These are phyloP conservation scores for Stephania yunnanensis DNA, from an alignment of 164 flowering plant genomes.

Conservation along the genomic window DNA sequence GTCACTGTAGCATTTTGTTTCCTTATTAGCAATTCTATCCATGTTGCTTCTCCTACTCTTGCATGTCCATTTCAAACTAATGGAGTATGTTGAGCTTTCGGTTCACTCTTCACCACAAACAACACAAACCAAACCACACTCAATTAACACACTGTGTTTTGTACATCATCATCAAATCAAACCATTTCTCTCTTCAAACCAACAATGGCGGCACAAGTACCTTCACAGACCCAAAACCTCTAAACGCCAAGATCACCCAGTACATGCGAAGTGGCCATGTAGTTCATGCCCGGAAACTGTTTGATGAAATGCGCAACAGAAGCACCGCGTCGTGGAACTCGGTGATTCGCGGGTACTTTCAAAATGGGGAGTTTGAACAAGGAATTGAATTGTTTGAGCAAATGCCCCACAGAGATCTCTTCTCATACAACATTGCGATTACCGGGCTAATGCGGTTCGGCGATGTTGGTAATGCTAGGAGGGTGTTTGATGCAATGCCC, in stretches of 20 bases:
- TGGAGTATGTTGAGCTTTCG: slow-evolving; percentile 34
- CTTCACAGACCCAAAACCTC: slow-evolving; percentile 24
- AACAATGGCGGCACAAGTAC: slow-evolving; percentile 10
- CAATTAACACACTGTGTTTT: neutral
- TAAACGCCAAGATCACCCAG: slow-evolving; percentile 35
- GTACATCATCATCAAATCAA: neutral
- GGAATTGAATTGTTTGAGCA: slow-evolving; percentile 33
- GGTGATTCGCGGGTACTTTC: slow-evolving; percentile 57
- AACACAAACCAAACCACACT: slow-evolving; percentile 7
- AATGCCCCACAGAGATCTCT: slow-evolving; percentile 52
- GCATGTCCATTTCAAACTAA: neutral
- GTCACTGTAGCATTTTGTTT: too few relatives aligned
- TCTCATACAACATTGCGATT: slow-evolving; percentile 54
- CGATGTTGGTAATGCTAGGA: slow-evolving; percentile 31
- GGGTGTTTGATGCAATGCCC: slow-evolving; percentile 39
- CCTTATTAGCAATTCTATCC: too few relatives aligned
- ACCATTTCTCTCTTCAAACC: neutral
- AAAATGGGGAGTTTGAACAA: slow-evolving; percentile 28
- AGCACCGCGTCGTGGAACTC: slow-evolving; percentile 53
- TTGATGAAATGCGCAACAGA: slow-evolving; percentile 49
- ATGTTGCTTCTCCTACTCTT: too few relatives aligned
- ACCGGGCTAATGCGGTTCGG: slow-evolving; percentile 47
- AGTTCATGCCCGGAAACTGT: slow-evolving; percentile 40
- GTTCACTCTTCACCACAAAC: slow-evolving; percentile 8
- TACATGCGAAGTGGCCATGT: slow-evolving; percentile 46